These are phyloP conservation scores for Sclerotiophoma versabilis DNA, from an alignment of 2,329 filamentous ascomycete species.

Conservation along the genomic window DNA sequence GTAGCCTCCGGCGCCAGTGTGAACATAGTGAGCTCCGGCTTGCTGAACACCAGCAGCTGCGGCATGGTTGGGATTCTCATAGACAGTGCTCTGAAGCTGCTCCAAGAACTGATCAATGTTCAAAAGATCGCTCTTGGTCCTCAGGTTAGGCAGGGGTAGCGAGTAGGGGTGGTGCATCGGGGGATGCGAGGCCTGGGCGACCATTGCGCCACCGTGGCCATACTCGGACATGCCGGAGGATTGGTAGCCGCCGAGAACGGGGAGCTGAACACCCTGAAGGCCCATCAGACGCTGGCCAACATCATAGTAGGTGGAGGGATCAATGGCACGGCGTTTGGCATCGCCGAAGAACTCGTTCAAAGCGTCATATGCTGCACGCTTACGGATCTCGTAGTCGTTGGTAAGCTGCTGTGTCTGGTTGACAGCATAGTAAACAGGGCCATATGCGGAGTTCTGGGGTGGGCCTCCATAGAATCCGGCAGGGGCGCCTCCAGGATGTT, in stretches of 20 bases:
- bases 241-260: slow-evolving; percentile 44
- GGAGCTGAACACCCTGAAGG: slow-evolving; percentile 71
- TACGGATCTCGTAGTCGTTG: slow-evolving; percentile 75
- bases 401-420: slow-evolving; percentile 71
- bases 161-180: slow-evolving; percentile 84
- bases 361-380: slow-evolving; percentile 81
- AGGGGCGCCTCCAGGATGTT: slow-evolving; percentile 59
- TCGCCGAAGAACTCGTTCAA: slow-evolving; percentile 94
- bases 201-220: slow-evolving; percentile 61
- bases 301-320: slow-evolving; percentile 87
- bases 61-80: slow-evolving; percentile 86
- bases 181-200: slow-evolving; percentile 63
- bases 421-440: slow-evolving; percentile 79
- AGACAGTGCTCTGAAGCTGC: slow-evolving; percentile 94
- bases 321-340: slow-evolving; percentile 88
- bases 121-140: slow-evolving; percentile 91
- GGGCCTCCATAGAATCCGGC: slow-evolving; percentile 62
- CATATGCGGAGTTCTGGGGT: slow-evolving; percentile 64
- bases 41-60: slow-evolving; percentile 80
- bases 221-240: slow-evolving; percentile 58
- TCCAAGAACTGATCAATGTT: slow-evolving; percentile 95
- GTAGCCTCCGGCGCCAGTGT: slow-evolving; percentile 56
- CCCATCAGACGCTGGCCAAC: slow-evolving; percentile 88
- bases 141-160: slow-evolving; percentile 84
- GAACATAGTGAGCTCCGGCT: slow-evolving; percentile 71